Base-by-base conservation (phyloP, 768 basidiomycete genomes). In the Leccinum subtestaceum region DNA sequence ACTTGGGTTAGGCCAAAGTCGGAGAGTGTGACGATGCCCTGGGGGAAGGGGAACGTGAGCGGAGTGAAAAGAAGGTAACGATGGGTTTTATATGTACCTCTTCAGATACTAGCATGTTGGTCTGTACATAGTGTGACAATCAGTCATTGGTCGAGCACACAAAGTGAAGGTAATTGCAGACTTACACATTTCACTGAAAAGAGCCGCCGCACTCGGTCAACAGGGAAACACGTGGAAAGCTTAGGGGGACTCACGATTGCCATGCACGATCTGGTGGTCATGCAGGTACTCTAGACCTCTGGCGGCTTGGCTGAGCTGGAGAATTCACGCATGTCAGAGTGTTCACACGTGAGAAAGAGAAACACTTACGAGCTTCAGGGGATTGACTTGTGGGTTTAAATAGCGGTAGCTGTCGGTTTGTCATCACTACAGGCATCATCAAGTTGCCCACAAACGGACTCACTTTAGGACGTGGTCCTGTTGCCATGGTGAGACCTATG, bases 1-100 rank as follows among this genome's bases (percentile, higher is more conserved):
- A 85, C 74, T 65, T 83, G 84, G 17, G 85, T 81, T 73, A 86
- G 81, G 46, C 85, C 84, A 66, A 87, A 87, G 63, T 87, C 85
- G 60, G 81, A 83, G 13, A 87, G 81, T 32, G 81, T 75, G 25
- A 84, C 80, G 60, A 81, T 73, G 12, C 77, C 80, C 85, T 86
- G 10, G 43, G 43, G 23, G 45, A 25, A 19, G 27, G 45, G 21
- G n/a, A 1, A 12, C 12, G 19, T 13, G 23, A 38, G 38, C 4
- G 53, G 32, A 58, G 32, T 4, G 17, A 11, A 11, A 9, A 3
- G 6, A 15, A 25, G 10, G 10, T 25, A 9, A 29, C 0, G 40
- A 45, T 25, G 3, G 9, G 1, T 31, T 29, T 10, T 45, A 7
- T 17, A 8, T 4, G 65, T 58, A 83, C 85, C 56, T 75, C 68